Conservation (phyloP, 495 filamentous ascomycete species). For the Xylaria scruposa region DNA sequence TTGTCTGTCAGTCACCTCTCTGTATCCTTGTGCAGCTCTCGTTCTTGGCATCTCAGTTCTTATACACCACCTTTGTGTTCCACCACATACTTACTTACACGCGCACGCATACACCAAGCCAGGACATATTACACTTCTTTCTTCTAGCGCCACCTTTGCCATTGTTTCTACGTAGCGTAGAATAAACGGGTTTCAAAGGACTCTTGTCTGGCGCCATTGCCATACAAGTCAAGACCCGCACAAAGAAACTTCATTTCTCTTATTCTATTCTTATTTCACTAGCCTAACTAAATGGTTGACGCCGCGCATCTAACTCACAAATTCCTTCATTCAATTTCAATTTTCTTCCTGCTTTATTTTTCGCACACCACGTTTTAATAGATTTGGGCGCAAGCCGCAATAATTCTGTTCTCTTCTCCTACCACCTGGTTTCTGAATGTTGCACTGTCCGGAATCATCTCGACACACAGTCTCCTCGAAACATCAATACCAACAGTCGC, state of each 20-base stretch:
- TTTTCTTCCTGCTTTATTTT: neutral
- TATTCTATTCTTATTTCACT: conserved; percentile 27
- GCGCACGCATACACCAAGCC: conserved; percentile 24
- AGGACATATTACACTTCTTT: conserved; percentile 4
- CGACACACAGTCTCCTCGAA: conserved; percentile 1
- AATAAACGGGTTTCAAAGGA: conserved; percentile 26
- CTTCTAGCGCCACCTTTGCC: neutral
- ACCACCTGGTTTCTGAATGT: neutral
- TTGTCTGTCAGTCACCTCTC: neutral
- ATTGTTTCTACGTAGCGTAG: conserved; percentile 1
- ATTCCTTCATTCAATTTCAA: neutral
- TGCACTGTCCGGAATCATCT: neutral
- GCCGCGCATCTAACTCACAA: conserved; percentile 22
- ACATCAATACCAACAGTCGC: conserved; percentile 27
- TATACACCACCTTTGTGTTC: neutral
- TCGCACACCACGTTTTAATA: neutral
- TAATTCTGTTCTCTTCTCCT: conserved; percentile 7
- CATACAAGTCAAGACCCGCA: conserved; percentile 18
- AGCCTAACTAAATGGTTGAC: neutral
- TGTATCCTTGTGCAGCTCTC: conserved; percentile 18
- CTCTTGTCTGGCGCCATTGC: conserved; percentile 27
- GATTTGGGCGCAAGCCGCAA: neutral
- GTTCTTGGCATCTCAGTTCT: conserved; percentile 25
- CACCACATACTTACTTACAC: conserved; percentile 10
- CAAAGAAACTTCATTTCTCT: conserved; percentile 36